Base-by-base conservation (phyloP, 495 filamentous ascomycete genomes). In the Xylaria intraflava region DNA sequence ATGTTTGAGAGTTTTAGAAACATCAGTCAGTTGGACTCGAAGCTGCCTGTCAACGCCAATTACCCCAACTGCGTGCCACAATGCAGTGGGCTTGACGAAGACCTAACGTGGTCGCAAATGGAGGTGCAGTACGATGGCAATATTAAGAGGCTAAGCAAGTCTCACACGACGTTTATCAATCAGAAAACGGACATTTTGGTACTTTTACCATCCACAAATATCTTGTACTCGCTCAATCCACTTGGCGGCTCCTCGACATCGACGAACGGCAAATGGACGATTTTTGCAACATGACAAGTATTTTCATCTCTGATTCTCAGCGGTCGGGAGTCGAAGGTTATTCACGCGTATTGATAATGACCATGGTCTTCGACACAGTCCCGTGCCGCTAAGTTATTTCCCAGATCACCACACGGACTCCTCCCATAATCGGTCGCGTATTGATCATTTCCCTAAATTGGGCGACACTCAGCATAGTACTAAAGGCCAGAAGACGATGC, bases 251-350 rank as follows among this genome's bases (percentile, higher is more conserved):
- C 35, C 26, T 20, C 35, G 30, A 24, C 12, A 17, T 3, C 11
- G n/a, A 19, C 2, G 41, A 24, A 7, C 26, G 46, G n/a, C 3
- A 6, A 5, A 3, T 6, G 7, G 11, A n/a, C n/a, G n/a, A n/a
- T 53, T 46, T 46, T 53, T 53, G 51, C 42, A 17, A 39, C 30
- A 45, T 14, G 19, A 14, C 20, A 50, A 43, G 33, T n/a, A 51
- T 42, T 22, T 9, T 3, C 26, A 43, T 14, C 17, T 42, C 41
- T 22, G 26, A 51, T 2, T n/a, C n/a, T n/a, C n/a, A n/a, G n/a
- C n/a, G 26, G 49, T 6, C 23, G 49, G 11, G 5, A 36, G 33
- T 23, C 24, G 6, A 14, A 33, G 11, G 17, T 23, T 24, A 42
- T 33, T 16, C 35, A 49, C 19, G n/a, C n/a, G n/a, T n/a, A n/a